A percentile compares a stretch with the other conserved stretches of the same genome.
Evolutionary conservation across 768 basidiomycete species (phyloP).

Genomic region (Kwoniella newhampshirensis): DNA sequence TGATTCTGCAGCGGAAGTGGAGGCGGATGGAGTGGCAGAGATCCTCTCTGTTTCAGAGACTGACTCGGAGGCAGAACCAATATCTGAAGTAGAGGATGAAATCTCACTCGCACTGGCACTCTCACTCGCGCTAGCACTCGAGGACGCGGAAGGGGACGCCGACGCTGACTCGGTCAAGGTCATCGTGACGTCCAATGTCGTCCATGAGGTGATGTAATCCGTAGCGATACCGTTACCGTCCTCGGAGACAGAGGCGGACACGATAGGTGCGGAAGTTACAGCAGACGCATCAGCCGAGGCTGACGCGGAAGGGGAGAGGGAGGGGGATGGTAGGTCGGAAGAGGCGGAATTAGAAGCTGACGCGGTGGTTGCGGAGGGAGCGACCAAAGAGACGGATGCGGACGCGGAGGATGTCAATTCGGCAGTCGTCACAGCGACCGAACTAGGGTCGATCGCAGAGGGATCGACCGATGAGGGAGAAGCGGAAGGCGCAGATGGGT

Average conservation of each 20-base stretch:
- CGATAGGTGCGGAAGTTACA: slow-evolving; percentile 27
- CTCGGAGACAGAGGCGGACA: slow-evolving; percentile 17
- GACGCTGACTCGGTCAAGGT: slow-evolving; percentile 24
- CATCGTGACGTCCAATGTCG: slow-evolving; percentile 46
- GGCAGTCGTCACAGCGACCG: slow-evolving; percentile 5
- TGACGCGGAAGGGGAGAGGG: slow-evolving; percentile 10
- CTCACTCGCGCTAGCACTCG: background rate
- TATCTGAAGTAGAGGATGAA: slow-evolving; percentile 5
- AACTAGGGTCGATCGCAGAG: slow-evolving; percentile 12
- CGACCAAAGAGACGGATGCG: slow-evolving; percentile 7
- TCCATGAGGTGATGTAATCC: slow-evolving; percentile 34
- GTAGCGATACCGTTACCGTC: slow-evolving; percentile 44
- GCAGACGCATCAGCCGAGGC: slow-evolving; percentile 21
- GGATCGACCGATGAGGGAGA: slow-evolving; percentile 10
- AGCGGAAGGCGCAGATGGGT: slow-evolving; percentile 2
- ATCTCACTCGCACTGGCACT: background rate
- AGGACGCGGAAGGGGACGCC: slow-evolving; percentile 3
- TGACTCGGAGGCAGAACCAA: slow-evolving; percentile 8
- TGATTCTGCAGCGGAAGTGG: background rate
- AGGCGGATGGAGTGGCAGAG: slow-evolving; percentile 1
- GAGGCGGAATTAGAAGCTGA: slow-evolving; percentile 12
- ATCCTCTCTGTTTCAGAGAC: background rate
- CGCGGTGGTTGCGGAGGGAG: background rate
- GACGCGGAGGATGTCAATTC: slow-evolving; percentile 13
- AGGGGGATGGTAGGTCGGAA: slow-evolving; percentile 4